These are phyloP conservation scores for Neolentinus lepideus DNA, from an alignment of 1,284 basidiomycete species.

Conservation along the genomic window DNA sequence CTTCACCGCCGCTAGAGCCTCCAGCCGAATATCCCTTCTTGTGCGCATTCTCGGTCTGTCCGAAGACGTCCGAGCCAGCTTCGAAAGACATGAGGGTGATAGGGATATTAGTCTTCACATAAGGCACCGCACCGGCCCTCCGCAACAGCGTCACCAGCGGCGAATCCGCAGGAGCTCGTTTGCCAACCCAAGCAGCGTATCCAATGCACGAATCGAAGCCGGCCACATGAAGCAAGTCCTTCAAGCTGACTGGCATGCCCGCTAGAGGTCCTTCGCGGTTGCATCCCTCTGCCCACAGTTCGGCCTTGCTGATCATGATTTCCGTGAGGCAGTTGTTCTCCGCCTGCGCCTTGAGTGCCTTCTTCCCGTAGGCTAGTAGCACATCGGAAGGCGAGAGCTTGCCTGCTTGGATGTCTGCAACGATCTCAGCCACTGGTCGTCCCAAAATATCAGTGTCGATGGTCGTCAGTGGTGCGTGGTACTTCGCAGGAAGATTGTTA, in stretches of 20 bases:
- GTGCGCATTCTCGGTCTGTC: conserved; percentile 59
- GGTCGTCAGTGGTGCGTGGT: conserved; percentile 29
- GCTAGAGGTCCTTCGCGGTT: conserved; percentile 38
- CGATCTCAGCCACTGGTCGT: conserved; percentile 31
- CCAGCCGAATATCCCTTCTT: conserved; percentile 51
- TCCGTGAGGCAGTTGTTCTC: conserved; percentile 54
- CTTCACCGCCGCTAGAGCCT: conserved; percentile 68
- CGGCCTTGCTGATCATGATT: conserved; percentile 39
- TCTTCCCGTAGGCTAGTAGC: conserved; percentile 41
- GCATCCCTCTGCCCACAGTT: conserved; percentile 28
- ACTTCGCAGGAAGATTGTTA: conserved; percentile 27
- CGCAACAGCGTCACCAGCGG: conserved; percentile 52
- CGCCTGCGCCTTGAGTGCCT: conserved; percentile 41
- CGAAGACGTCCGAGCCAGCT: conserved; percentile 66
- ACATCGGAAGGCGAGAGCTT: conserved; percentile 31
- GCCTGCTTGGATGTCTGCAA: conserved; percentile 32
- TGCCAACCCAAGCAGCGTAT: conserved; percentile 44
- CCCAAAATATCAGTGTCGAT: conserved; percentile 32
- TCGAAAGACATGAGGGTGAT: conserved; percentile 75
- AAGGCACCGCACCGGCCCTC: conserved; percentile 65
- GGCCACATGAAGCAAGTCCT: conserved; percentile 40
- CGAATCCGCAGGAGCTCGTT: conserved; percentile 35
- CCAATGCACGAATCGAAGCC: conserved; percentile 58
- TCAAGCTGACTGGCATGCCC: conserved; percentile 40
- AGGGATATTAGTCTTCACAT: conserved; percentile 72